These are phyloP conservation scores for Filobasidium floriforme DNA, from an alignment of 768 basidiomycete species.

Conservation along the genomic window DNA sequence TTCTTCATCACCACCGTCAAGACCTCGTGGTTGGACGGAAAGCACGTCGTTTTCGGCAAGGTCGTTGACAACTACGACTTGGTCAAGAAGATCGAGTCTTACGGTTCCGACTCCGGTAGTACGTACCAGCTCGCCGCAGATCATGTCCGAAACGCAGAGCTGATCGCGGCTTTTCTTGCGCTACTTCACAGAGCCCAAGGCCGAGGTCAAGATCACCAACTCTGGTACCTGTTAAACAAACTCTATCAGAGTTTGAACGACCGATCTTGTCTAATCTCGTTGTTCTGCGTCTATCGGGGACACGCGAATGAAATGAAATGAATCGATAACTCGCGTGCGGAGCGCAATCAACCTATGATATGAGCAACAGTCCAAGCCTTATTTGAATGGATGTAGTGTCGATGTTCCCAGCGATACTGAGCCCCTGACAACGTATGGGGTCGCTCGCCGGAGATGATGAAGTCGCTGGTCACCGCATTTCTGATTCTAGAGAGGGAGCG, in stretches of 20 bases:
- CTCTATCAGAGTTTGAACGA: background rate
- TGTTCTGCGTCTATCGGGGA: too few species aligned
- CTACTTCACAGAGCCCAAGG: conserved; percentile 11
- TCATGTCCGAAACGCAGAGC: background rate
- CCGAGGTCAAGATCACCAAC: conserved; percentile 19
- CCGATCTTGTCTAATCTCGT: too few species aligned
- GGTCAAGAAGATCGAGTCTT: conserved; percentile 56
- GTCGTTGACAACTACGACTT: conserved; percentile 59
- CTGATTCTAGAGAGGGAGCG: too few species aligned
- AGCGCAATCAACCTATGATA: too few species aligned
- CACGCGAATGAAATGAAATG: too few species aligned
- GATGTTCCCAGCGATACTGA: too few species aligned
- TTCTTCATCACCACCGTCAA: conserved; percentile 40
- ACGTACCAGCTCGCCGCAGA: background rate
- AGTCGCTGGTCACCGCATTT: too few species aligned
- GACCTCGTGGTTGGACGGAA: conserved; percentile 44
- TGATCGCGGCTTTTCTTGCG: background rate
- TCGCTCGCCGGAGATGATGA: too few species aligned
- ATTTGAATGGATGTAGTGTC: too few species aligned
- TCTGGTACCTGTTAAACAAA: conserved; percentile 20
- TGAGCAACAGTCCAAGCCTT: too few species aligned
- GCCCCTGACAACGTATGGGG: too few species aligned
- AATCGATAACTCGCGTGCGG: too few species aligned
- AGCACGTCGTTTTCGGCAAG: conserved; percentile 62
- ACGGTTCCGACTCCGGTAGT: conserved; percentile 22